These are phyloP conservation scores for Naganishia antarctica DNA, from an alignment of 768 basidiomycete species.

Conservation along the genomic window DNA sequence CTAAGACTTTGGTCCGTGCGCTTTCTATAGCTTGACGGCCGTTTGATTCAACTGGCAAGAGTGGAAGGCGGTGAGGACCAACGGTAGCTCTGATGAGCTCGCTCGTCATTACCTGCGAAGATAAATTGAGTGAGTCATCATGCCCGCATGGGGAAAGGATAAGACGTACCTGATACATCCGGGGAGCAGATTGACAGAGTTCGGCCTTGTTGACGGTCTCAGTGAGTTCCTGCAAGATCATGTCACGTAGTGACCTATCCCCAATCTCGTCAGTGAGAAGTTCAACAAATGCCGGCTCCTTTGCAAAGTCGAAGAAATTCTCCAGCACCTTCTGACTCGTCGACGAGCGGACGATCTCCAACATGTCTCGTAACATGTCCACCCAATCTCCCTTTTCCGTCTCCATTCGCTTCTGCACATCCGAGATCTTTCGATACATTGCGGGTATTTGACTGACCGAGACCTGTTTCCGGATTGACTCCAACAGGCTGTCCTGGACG, in stretches of 20 bases:
- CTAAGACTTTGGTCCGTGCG: constrained; percentile 59
- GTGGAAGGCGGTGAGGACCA: constrained; percentile 56
- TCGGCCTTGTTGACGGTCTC: constrained; percentile 59
- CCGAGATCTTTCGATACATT: constrained; percentile 54
- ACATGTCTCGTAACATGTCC: constrained; percentile 64
- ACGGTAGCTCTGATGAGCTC: neutral
- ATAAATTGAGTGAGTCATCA: too few species aligned
- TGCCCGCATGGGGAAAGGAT: neutral
- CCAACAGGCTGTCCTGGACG: constrained; percentile 64
- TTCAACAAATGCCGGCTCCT: constrained; percentile 65
- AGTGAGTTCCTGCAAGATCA: constrained; percentile 63
- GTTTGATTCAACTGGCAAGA: constrained; percentile 65
- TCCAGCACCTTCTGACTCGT: constrained; percentile 62
- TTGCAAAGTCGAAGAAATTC: constrained; percentile 64
- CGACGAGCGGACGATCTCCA: constrained; percentile 59
- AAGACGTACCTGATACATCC: constrained; percentile 59
- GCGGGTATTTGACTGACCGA: constrained; percentile 62
- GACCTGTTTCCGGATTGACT: constrained; percentile 66
- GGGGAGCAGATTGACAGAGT: constrained; percentile 56
- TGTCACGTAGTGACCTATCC: constrained; percentile 67
- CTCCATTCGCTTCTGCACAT: constrained; percentile 41
- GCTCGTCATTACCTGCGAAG: constrained; percentile 59
- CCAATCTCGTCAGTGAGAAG: constrained; percentile 70
- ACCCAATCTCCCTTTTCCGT: constrained; percentile 54
- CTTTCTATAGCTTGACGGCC: constrained; percentile 70